phyloP scores from a whole-genome alignment of 495 filamentous ascomycete species.

The Talaromyces adpressus region DNA sequence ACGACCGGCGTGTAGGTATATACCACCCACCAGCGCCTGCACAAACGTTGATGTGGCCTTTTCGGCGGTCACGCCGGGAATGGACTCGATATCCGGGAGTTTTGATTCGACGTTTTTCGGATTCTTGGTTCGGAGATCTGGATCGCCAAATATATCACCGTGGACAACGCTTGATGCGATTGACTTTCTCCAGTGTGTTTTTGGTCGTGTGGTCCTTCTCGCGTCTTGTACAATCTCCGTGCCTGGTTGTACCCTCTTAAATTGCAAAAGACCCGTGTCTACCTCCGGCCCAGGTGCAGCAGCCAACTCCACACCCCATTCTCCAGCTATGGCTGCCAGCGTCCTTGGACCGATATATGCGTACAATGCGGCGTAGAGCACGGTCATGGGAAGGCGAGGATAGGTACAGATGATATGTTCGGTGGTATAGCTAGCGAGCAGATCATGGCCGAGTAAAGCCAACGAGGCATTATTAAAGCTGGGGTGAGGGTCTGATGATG shows the following conservation, averaged over 20 bases:
- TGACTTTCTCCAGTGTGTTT: constrained; percentile 59
- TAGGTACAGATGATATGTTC: constrained; percentile 83
- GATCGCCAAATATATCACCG: constrained; percentile 74
- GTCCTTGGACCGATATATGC: constrained; percentile 71
- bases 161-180: constrained; percentile 65
- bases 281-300: constrained; percentile 82
- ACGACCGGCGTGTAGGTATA: constrained; percentile 73
- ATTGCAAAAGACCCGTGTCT: constrained; percentile 89
- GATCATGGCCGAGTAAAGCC: constrained; percentile 69
- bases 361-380: constrained; percentile 75
- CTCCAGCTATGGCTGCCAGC: constrained; percentile 58
- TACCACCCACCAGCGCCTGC: constrained; percentile 69
- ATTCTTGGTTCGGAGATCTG: constrained; percentile 20
- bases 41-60: constrained; percentile 60
- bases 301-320: constrained; percentile 87
- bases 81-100: constrained; percentile 12
- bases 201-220: constrained; percentile 25
- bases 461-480: constrained; percentile 79
- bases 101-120: constrained; percentile 11
- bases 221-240: constrained; percentile 25
- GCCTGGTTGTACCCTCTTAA: constrained; percentile 54
- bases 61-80: constrained; percentile 33
- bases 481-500: constrained; percentile 67
- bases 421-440: constrained; percentile 78
- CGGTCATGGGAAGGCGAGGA: constrained; percentile 77